Evolutionary conservation across 768 basidiomycete species (phyloP).

Genomic region (Calvatia gigantea): DNA sequence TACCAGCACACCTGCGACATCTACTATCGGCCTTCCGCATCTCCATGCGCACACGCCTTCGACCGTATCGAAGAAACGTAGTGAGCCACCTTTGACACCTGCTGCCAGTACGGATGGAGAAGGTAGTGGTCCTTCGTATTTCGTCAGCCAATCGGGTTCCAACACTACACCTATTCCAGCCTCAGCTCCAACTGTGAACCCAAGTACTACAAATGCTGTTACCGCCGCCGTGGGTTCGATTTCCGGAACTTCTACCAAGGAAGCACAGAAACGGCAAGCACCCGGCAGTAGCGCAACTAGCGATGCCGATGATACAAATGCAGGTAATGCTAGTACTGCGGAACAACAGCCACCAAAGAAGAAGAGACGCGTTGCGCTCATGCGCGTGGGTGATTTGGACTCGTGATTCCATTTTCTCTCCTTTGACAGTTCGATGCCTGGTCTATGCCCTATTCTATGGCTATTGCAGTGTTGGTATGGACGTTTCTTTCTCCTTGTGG

Average conservation of each 20-base stretch:
- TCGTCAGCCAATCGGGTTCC: not conserved
- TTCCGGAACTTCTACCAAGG: constrained; percentile 6
- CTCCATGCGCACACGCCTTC: constrained; percentile 18
- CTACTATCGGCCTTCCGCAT: constrained; percentile 18
- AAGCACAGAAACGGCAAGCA: constrained; percentile 14
- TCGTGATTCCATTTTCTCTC: constrained; percentile 14
- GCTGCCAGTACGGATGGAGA: constrained; percentile 45
- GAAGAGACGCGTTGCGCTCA: constrained; percentile 78
- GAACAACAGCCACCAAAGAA: constrained; percentile 72
- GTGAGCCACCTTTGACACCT: constrained; percentile 46
- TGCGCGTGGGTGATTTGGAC: constrained; percentile 59
- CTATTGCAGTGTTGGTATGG: not conserved
- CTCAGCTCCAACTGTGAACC: not conserved
- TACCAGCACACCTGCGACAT: constrained; percentile 20
- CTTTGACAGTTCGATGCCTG: not conserved
- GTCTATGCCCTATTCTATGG: not conserved
- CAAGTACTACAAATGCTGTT: constrained; percentile 5
- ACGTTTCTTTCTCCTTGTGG: not conserved
- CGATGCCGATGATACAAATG: constrained; percentile 20
- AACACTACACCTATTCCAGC: not conserved
- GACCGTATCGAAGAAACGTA: constrained; percentile 33
- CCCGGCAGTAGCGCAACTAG: constrained; percentile 14
- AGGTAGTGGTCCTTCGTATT: constrained; percentile 19
- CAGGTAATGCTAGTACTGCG: constrained; percentile 10
- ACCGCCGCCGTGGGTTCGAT: constrained; percentile 21